These are phyloP conservation scores for Babesia bigemina DNA, from an alignment of 169 alveolate genomes.

Conservation along the genomic window DNA sequence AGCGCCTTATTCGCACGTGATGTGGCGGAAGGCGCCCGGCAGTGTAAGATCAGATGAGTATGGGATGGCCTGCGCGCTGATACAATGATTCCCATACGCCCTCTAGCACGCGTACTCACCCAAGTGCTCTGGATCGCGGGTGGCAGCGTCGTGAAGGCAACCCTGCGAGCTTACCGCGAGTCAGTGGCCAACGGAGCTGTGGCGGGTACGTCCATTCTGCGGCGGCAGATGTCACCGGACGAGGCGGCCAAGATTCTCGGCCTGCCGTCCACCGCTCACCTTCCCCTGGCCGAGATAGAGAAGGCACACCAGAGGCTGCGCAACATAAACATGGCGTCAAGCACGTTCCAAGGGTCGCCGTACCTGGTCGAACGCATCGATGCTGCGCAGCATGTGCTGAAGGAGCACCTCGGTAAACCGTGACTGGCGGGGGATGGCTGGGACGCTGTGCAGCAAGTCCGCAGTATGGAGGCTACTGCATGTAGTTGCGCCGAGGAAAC, in stretches of 20 bases:
- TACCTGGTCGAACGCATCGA: conserved; percentile 64
- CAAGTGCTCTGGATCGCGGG: conserved; percentile 66
- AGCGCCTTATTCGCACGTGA: background rate
- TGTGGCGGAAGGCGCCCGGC: too few relatives aligned
- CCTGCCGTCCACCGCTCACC: conserved; percentile 9
- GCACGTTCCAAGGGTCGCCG: conserved; percentile 62
- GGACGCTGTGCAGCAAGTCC: background rate
- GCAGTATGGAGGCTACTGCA: conserved; percentile 8
- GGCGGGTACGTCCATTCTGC: conserved; percentile 6
- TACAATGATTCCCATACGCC: conserved; percentile 63
- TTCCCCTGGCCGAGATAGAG: conserved; percentile 32
- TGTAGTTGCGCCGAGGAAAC: conserved; percentile 25
- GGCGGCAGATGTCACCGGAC: conserved; percentile 57
- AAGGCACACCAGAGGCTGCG: conserved; percentile 56
- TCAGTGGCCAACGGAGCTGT: conserved; percentile 24
- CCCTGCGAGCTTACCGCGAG: conserved; percentile 51
- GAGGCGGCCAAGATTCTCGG: conserved; percentile 71
- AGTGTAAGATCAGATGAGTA: background rate
- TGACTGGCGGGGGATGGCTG: background rate
- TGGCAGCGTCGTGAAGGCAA: conserved; percentile 65
- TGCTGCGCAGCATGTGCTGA: conserved; percentile 53
- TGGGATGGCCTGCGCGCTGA: conserved; percentile 6
- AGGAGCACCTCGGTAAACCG: conserved; percentile 17
- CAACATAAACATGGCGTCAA: conserved; percentile 53
- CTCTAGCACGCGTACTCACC: conserved; percentile 65